Percentiles rank a stretch among this genome's conserved stretches.
phyloP scores from a whole-genome alignment of 2,329 filamentous ascomycete species.

The Fusarium sp. region DNA sequence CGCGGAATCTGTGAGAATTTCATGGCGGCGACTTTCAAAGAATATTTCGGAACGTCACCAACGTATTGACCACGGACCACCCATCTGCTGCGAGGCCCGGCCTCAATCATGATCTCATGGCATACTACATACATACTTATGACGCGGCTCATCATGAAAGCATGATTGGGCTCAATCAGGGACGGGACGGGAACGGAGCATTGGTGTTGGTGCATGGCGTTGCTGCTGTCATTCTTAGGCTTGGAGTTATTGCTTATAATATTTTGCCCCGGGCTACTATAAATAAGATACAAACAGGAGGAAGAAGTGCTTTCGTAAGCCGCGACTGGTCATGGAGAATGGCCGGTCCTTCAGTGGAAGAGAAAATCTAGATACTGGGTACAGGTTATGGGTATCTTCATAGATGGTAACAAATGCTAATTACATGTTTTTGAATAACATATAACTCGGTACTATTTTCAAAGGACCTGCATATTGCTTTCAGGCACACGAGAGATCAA shows the following conservation, averaged over 20 bases:
- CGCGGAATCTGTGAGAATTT: constrained; percentile 51
- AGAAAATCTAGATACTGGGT: constrained; percentile 11
- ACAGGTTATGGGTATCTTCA: not conserved
- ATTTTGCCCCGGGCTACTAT: not conserved
- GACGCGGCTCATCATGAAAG: not conserved
- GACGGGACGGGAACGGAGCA: constrained; percentile 2
- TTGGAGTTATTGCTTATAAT: constrained; percentile 9
- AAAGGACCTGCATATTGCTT: not conserved
- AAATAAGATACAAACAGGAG: constrained; percentile 30
- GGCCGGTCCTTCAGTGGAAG: not conserved
- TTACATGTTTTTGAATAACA: not conserved
- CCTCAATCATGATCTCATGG: not conserved
- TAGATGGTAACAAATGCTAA: constrained; percentile 17
- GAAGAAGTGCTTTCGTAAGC: not conserved
- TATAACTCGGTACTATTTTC: not conserved
- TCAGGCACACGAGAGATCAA: not conserved
- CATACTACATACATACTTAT: not conserved
- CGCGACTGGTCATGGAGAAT: not conserved
- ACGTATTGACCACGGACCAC: constrained; percentile 11
- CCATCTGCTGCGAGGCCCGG: not conserved
- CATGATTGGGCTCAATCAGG: not conserved
- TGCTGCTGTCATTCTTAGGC: constrained; percentile 26
- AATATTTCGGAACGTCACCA: constrained; percentile 38
- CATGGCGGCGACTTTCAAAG: constrained; percentile 50
- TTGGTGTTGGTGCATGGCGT: constrained; percentile 29